Evolutionary conservation across 495 filamentous ascomycete genomes (phyloP).

Genomic region (Schizothecium vesticola): DNA sequence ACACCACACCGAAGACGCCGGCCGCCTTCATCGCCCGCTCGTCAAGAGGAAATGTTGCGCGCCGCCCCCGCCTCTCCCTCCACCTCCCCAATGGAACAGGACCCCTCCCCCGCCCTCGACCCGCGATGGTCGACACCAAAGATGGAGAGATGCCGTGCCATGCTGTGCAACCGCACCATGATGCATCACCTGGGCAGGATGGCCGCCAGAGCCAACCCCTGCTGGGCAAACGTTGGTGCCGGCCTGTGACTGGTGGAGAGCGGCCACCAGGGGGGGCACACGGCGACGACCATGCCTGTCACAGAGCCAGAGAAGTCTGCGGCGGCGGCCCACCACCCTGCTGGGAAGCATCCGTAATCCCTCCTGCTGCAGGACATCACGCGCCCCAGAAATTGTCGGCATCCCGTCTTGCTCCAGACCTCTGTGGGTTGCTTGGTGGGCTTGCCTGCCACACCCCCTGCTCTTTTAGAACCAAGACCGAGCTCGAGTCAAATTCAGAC

Average conservation of each 20-base stretch:
- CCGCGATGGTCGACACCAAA: background rate
- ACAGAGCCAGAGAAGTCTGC: background rate
- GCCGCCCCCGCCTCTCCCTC: constrained; percentile 8
- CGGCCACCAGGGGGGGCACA: constrained; percentile 1
- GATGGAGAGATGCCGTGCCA: constrained; percentile 17
- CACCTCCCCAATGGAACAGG: constrained; percentile 7
- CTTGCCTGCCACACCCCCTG: constrained; percentile 1
- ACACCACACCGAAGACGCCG: background rate
- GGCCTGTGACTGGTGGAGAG: constrained; percentile 5
- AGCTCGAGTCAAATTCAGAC: background rate
- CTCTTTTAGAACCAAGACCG: constrained; percentile 1
- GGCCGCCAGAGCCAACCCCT: constrained; percentile 11
- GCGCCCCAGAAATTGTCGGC: constrained; percentile 20
- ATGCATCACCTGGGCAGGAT: constrained; percentile 10
- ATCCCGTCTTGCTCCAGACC: constrained; percentile 13
- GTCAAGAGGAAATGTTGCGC: constrained; percentile 7
- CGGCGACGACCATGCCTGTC: background rate
- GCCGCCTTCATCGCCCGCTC: background rate
- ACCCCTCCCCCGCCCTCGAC: background rate
- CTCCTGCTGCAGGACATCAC: constrained; percentile 27
- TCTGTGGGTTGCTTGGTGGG: background rate
- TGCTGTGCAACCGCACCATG: constrained; percentile 24
- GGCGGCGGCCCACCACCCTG: constrained; percentile 4
- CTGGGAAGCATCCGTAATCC: constrained; percentile 15
- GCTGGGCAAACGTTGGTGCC: background rate